Conservation (phyloP, 2,329 filamentous ascomycete genomes). For the Magnaporthiopsis rhizophila region DNA sequence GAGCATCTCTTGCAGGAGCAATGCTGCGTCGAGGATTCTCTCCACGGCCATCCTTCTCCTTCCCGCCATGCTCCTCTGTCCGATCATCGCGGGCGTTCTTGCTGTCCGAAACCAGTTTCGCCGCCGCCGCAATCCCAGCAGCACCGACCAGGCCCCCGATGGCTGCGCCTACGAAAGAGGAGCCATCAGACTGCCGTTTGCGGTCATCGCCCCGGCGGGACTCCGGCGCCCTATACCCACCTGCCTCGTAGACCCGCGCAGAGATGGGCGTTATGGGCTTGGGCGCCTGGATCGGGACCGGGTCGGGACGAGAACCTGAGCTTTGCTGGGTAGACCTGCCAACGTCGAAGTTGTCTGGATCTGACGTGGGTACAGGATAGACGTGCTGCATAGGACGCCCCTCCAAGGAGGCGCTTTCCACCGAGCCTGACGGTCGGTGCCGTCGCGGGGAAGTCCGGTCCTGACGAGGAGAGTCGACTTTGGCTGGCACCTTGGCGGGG, state of each 20-base stretch:
- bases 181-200: slow-evolving; percentile 27
- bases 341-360: slow-evolving; percentile 56
- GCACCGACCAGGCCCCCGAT: slow-evolving; percentile 39
- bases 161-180: slow-evolving; percentile 33
- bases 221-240: slow-evolving; percentile 15
- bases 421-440: slow-evolving; percentile 23
- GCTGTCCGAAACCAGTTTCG: slow-evolving; percentile 26
- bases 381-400: slow-evolving; percentile 49
- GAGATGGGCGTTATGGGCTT: slow-evolving; percentile 70
- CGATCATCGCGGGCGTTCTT: slow-evolving; percentile 17
- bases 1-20: slow-evolving; percentile 8
- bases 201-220: slow-evolving; percentile 20
- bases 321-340: slow-evolving; percentile 23
- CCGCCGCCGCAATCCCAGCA: slow-evolving; percentile 41
- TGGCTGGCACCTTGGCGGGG: slow-evolving; percentile 14
- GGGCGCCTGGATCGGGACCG: slow-evolving; percentile 74
- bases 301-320: slow-evolving; percentile 38
- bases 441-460: slow-evolving; percentile 23
- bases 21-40: not conserved
- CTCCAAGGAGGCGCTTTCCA: slow-evolving; percentile 28
- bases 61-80: slow-evolving; percentile 13
- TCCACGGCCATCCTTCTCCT: slow-evolving; percentile 11
- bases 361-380: slow-evolving; percentile 58
- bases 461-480: slow-evolving; percentile 17
- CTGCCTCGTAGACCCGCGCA: slow-evolving; percentile 55